Evolutionary conservation across 2,329 filamentous ascomycete species (phyloP).

Genomic region (Aspergillus quadricinctus): DNA sequence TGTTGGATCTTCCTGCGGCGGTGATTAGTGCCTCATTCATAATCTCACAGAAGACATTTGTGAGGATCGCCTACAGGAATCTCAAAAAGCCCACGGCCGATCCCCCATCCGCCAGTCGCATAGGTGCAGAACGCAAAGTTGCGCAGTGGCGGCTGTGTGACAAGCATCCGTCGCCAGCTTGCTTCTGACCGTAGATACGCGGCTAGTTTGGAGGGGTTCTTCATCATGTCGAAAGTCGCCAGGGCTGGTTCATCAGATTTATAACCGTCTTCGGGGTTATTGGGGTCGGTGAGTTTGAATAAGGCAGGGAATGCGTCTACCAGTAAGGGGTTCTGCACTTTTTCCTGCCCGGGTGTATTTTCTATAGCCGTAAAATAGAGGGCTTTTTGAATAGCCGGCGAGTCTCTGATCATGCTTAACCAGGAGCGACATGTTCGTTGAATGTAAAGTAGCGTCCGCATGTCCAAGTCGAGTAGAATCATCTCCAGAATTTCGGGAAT

Average conservation of each 20-base stretch:
- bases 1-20: background rate
- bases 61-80: background rate
- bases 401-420: background rate
- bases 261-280: background rate
- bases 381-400: background rate
- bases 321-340: background rate
- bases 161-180: background rate
- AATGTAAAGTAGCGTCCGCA: background rate
- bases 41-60: too few species aligned
- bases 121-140: background rate
- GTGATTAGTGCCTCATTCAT: background rate
- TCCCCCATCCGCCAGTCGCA: background rate
- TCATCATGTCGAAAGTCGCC: background rate
- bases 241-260: background rate
- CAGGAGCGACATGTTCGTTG: background rate
- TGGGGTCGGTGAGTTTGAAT: background rate
- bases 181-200: background rate
- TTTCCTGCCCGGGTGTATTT: background rate
- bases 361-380: background rate
- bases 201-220: background rate
- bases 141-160: background rate
- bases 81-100: background rate
- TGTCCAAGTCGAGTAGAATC: background rate
- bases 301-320: background rate
- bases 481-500: background rate